A percentile compares a stretch with the other conserved stretches of the same genome.
These are phyloP conservation scores for Termitomyces sp. DNA, from an alignment of 768 basidiomycete genomes.

Conservation along the genomic window DNA sequence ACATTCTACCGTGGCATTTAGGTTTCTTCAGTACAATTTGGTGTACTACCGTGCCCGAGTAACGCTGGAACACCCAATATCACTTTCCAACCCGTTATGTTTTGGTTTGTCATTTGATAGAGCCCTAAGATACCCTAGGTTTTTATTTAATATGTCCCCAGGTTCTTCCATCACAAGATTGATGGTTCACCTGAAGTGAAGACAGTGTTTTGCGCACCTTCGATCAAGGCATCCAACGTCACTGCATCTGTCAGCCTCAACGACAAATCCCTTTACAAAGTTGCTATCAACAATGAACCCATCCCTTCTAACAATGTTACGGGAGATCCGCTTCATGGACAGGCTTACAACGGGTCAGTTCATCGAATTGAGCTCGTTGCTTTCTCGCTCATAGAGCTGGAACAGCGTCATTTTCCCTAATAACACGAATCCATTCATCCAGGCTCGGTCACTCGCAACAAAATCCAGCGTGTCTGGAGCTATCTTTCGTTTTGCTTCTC, in stretches of 20 bases:
- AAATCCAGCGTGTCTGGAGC: constrained; percentile 56
- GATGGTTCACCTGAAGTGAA: constrained; percentile 35
- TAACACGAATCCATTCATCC: constrained; percentile 40
- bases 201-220: constrained; percentile 57
- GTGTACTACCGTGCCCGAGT: constrained; percentile 35
- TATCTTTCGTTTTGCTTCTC: constrained; percentile 50
- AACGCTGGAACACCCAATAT: constrained; percentile 27
- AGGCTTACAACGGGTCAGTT: constrained; percentile 57
- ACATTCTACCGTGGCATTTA: constrained; percentile 8
- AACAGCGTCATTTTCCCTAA: constrained; percentile 41
- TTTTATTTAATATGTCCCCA: constrained; percentile 10
- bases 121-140: background rate
- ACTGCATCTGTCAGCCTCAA: constrained; percentile 39
- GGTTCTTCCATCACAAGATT: constrained; percentile 37
- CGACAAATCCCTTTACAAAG: constrained; percentile 36
- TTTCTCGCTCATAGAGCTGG: background rate
- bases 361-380: background rate
- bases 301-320: constrained; percentile 49
- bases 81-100: constrained; percentile 55
- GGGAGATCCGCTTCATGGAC: constrained; percentile 38
- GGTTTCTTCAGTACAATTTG: constrained; percentile 45
- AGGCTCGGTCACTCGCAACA: constrained; percentile 47
- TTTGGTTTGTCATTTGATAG: constrained; percentile 43
- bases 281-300: constrained; percentile 26
- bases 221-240: constrained; percentile 41